Conservation (phyloP, 345 rosid genomes). For the Eucalyptus decipiens region DNA sequence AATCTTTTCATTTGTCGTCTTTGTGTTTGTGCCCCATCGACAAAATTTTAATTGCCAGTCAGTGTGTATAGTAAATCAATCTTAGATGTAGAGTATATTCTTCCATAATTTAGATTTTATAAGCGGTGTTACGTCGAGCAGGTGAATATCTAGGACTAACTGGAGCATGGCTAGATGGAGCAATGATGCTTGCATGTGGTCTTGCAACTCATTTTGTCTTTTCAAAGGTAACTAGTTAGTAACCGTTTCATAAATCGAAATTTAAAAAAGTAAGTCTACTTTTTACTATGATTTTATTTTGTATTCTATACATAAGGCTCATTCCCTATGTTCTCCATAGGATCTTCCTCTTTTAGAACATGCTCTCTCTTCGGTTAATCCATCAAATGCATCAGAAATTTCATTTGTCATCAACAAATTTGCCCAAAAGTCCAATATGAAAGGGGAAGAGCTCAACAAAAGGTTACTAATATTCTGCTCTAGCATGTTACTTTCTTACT, state of each 20-base stretch:
- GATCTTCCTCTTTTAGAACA: background rate
- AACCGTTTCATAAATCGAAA: too few species aligned
- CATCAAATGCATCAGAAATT: background rate
- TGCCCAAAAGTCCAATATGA: background rate
- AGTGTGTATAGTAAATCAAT: background rate
- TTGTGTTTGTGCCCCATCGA: background rate
- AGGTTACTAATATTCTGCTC: background rate
- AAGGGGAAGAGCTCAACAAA: background rate
- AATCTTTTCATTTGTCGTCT: background rate
- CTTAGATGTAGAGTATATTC: background rate
- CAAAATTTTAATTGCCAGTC: background rate
- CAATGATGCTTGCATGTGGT: conserved; percentile 17
- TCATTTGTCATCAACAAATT: background rate
- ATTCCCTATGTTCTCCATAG: background rate
- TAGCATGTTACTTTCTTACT: background rate
- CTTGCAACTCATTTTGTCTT: conserved; percentile 16
- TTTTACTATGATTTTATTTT: too few species aligned
- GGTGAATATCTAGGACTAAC: conserved; percentile 8
- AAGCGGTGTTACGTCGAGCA: background rate
- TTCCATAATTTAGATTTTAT: background rate
- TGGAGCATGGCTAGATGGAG: conserved; percentile 7
- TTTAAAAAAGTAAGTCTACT: background rate
- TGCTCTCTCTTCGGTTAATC: background rate
- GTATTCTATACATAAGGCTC: too few species aligned
- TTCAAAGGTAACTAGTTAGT: conserved; percentile 1